Percentiles rank a stretch among this genome's conserved stretches.
Evolutionary conservation across 2,329 filamentous ascomycete genomes (phyloP).

Genomic region (Seiridium cupressi): DNA sequence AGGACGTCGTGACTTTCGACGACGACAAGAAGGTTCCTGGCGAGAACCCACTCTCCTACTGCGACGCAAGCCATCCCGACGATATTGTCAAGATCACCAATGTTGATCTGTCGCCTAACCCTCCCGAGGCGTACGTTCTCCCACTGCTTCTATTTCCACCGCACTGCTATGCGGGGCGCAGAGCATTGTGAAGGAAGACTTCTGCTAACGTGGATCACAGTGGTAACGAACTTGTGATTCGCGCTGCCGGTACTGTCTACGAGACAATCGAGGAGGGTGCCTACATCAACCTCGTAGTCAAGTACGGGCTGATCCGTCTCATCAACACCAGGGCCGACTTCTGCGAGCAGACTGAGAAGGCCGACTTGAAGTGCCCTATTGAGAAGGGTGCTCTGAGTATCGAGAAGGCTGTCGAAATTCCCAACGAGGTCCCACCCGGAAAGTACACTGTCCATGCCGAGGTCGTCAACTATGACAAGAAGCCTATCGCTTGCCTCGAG

Average conservation of each 20-base stretch:
- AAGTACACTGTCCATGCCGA: slow-evolving; percentile 88
- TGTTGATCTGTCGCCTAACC: slow-evolving; percentile 83
- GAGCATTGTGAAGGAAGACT: not conserved
- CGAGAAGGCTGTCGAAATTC: slow-evolving; percentile 80
- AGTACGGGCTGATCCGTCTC: slow-evolving; percentile 90
- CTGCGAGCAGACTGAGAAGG: slow-evolving; percentile 85
- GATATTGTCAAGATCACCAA: slow-evolving; percentile 75
- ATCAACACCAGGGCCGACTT: slow-evolving; percentile 79
- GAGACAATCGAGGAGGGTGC: slow-evolving; percentile 74
- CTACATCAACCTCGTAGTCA: slow-evolving; percentile 80
- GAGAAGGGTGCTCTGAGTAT: slow-evolving; percentile 73
- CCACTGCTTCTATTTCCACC: not conserved
- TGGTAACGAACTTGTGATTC: slow-evolving; percentile 74
- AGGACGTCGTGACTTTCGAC: slow-evolving; percentile 47
- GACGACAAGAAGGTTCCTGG: slow-evolving; percentile 70
- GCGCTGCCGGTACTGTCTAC: slow-evolving; percentile 72
- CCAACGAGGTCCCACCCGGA: slow-evolving; percentile 83
- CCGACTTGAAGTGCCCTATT: slow-evolving; percentile 86
- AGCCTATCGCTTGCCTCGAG: slow-evolving; percentile 82
- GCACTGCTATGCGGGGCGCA: slow-evolving; percentile 6
- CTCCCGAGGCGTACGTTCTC: slow-evolving; percentile 73
- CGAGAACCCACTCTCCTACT: slow-evolving; percentile 82
- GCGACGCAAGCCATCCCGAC: slow-evolving; percentile 60
- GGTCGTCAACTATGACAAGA: slow-evolving; percentile 70
- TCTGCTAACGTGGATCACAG: slow-evolving; percentile 43